Conservation (phyloP, 805 yeast genomes). For the Helenozyma baotianmanensis region DNA sequence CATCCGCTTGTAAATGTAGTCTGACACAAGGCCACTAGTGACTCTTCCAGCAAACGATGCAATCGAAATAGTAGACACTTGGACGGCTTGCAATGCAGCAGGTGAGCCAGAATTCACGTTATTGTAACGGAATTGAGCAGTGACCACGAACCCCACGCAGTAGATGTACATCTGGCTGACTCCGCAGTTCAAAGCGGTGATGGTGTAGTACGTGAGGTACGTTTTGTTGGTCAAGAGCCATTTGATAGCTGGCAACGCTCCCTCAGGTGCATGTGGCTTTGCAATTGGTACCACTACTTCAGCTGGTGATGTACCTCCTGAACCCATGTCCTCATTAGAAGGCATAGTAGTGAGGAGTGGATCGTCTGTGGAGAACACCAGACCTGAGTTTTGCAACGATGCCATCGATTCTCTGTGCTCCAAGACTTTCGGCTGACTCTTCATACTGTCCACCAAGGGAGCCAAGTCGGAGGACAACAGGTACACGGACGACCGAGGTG, state of each 20-base stretch:
- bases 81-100: conserved; percentile 59
- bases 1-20: conserved; percentile 46
- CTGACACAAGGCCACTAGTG: conserved; percentile 62
- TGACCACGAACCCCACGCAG: conserved; percentile 69
- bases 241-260: conserved; percentile 16
- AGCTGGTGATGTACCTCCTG: background rate
- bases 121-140: conserved; percentile 31
- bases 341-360: conserved; percentile 9
- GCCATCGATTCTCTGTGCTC: conserved; percentile 4
- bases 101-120: conserved; percentile 28
- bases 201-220: conserved; percentile 49
- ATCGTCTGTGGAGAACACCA: conserved; percentile 6
- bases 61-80: conserved; percentile 63
- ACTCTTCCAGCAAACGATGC: conserved; percentile 65
- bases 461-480: conserved; percentile 8
- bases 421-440: conserved; percentile 2
- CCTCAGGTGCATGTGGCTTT: background rate
- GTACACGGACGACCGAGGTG: conserved; percentile 12
- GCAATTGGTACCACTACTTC: too few species aligned
- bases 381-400: conserved; percentile 6
- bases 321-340: background rate
- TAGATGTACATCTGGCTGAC: conserved; percentile 70
- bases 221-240: conserved; percentile 19
- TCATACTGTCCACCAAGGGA: conserved; percentile 5
- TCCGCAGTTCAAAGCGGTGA: conserved; percentile 56